Evolutionary conservation across 805 yeast species (phyloP).

Genomic region (Candida piceae): DNA sequence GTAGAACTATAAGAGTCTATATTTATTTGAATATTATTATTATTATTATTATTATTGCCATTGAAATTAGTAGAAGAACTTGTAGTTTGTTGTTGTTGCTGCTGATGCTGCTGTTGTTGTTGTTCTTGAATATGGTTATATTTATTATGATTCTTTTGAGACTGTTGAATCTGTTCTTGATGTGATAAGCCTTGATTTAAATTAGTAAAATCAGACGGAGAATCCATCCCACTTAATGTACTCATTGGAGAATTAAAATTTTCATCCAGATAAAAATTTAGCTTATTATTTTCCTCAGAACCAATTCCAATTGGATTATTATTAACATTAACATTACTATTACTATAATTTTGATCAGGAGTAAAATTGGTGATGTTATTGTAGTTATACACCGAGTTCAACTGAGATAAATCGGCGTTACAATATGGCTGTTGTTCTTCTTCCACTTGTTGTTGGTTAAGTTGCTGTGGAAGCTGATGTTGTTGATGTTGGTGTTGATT

Average conservation of each 20-base stretch:
- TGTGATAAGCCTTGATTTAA: too few relatives aligned
- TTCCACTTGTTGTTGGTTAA: neutral
- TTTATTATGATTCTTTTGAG: neutral
- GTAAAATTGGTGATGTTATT: neutral
- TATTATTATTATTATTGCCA: too few relatives aligned
- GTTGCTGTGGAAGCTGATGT: constrained; percentile 1
- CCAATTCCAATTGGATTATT: neutral
- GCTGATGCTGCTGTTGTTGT: constrained; percentile 1
- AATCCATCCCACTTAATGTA: neutral
- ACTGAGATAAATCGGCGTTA: neutral
- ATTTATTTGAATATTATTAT: too few relatives aligned
- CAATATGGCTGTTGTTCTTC: neutral
- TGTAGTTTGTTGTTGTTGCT: neutral
- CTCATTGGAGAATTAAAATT: neutral
- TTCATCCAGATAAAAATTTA: neutral
- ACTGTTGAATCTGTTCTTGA: too few relatives aligned
- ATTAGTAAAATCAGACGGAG: neutral
- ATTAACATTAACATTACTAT: neutral
- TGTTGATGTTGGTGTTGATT: constrained; percentile 1
- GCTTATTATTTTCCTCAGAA: neutral
- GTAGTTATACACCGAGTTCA: neutral
- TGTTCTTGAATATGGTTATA: neutral
- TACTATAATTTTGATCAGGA: too few relatives aligned
- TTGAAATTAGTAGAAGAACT: neutral
- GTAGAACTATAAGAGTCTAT: too few relatives aligned